Evolutionary conservation across 208 protist genomes (phyloP).

Genomic region (Trypanosomatidae sp.): DNA sequence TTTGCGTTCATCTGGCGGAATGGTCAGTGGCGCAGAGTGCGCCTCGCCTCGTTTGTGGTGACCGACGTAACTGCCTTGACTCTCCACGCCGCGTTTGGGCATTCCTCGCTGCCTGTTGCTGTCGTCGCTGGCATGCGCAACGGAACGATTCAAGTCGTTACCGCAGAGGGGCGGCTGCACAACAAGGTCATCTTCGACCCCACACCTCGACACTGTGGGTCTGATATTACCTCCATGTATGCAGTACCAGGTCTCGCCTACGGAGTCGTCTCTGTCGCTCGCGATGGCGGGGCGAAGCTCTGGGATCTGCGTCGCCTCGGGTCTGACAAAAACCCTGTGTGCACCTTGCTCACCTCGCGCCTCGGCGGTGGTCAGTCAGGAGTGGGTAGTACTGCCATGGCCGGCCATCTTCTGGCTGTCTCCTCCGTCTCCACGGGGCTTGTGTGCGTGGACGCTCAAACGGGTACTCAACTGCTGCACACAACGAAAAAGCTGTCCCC

Average conservation of each 20-base stretch:
- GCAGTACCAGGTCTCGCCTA: constrained; percentile 25
- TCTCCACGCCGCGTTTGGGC: background rate
- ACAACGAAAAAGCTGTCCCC: constrained; percentile 19
- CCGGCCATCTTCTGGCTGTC: constrained; percentile 10
- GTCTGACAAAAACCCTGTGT: constrained; percentile 32
- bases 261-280: constrained; percentile 59
- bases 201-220: constrained; percentile 28
- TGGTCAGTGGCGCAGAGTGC: constrained; percentile 12
- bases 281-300: constrained; percentile 49
- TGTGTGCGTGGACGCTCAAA: constrained; percentile 29
- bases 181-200: constrained; percentile 22
- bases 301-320: constrained; percentile 66
- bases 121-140: constrained; percentile 48
- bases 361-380: constrained; percentile 22
- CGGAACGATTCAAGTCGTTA: constrained; percentile 45
- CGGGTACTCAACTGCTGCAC: constrained; percentile 21
- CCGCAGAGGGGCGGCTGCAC: constrained; percentile 6
- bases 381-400: constrained; percentile 12
- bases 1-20: constrained; percentile 12
- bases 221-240: constrained; percentile 38
- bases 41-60: constrained; percentile 17
- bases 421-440: constrained; percentile 21
- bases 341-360: constrained; percentile 17
- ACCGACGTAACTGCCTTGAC: constrained; percentile 25
- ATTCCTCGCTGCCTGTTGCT: background rate